phyloP scores from a whole-genome alignment of 2,329 filamentous ascomycete species.

The Colletotrichum endophyticum region DNA sequence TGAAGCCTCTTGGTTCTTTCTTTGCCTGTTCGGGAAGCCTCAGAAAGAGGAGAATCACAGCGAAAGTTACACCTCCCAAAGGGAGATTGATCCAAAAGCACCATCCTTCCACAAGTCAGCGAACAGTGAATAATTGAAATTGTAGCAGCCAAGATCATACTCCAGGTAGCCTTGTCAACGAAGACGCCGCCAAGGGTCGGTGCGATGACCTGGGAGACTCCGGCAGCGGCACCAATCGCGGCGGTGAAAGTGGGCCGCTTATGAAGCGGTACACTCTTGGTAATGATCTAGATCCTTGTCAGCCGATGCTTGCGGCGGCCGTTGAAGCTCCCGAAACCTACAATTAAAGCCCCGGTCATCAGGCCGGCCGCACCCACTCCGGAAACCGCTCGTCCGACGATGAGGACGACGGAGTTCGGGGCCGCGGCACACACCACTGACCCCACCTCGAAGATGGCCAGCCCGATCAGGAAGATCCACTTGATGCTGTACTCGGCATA shows the following conservation, averaged over 20 bases:
- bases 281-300: constrained; percentile 47
- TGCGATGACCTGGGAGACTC: constrained; percentile 55
- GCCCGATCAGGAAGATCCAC: constrained; percentile 30
- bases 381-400: constrained; percentile 45
- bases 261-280: constrained; percentile 52
- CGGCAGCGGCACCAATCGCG: constrained; percentile 59
- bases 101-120: constrained; percentile 33
- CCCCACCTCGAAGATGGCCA: constrained; percentile 49
- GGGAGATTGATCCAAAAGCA: constrained; percentile 52
- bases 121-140: not conserved
- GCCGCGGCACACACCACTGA: constrained; percentile 47
- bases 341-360: constrained; percentile 23
- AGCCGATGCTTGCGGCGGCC: not conserved
- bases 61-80: constrained; percentile 48
- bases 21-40: constrained; percentile 36
- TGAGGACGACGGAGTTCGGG: constrained; percentile 37
- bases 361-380: constrained; percentile 35
- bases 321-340: not conserved
- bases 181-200: constrained; percentile 55
- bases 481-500: constrained; percentile 60
- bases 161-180: constrained; percentile 52
- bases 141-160: constrained; percentile 19
- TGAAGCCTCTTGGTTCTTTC: constrained; percentile 29
- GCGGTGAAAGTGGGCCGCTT: constrained; percentile 60
- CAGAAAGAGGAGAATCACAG: constrained; percentile 44